Evolutionary conservation across 2,329 filamentous ascomycete genomes (phyloP), one percentile per base, ranked within the genome.

Genomic region (Bisporella sp.): DNA sequence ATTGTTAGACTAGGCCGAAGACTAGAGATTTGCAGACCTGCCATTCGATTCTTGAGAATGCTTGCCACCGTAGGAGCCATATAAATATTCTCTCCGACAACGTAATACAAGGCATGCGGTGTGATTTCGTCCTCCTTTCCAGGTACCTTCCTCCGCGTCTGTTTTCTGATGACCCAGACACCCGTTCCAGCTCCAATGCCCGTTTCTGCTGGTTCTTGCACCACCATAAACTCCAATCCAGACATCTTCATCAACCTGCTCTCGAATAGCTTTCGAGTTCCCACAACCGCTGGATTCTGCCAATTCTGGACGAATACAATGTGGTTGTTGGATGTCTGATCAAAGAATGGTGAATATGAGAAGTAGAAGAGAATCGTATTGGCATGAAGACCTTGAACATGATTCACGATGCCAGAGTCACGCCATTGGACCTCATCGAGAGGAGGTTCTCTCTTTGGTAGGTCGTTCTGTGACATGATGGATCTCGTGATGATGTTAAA

Each of bases 161-260:
- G 82, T 70, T 85, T 85, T 61, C 81, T 76, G 58, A 86, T 84
- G 31, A 85, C 78, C 82, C 82, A 86, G 6, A 85, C 80, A 31
- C 81, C 82, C 0, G 81, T 84, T 28, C 75, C 75, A 13, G 13
- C 42, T 29, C 42, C 42, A 0, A 79, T 79, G 0, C 73, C 77
- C 59, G 76, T 81, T 65, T 84, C 80, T 31, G 79, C 79, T 1
- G 81, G 81, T 57, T 82, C 79, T 61, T 84, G 77, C 37, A 79
- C 79, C 47, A 86, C 80, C 46, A 84, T 73, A 63, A 81, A 86
- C 68, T 86, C 82, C 45, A 85, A 70, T 3, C 82, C 82, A 1
- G 77, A 76, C 82, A 85, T 85, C 51, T 76, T 79, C 57, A 73
- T 75, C 35, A 86, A 68, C 21, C 78, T 78, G 8, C 71, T 75